These are phyloP conservation scores for Globisporangium cylindrosporum DNA, from an alignment of 352 stramenopile genomes.

Conservation along the genomic window DNA sequence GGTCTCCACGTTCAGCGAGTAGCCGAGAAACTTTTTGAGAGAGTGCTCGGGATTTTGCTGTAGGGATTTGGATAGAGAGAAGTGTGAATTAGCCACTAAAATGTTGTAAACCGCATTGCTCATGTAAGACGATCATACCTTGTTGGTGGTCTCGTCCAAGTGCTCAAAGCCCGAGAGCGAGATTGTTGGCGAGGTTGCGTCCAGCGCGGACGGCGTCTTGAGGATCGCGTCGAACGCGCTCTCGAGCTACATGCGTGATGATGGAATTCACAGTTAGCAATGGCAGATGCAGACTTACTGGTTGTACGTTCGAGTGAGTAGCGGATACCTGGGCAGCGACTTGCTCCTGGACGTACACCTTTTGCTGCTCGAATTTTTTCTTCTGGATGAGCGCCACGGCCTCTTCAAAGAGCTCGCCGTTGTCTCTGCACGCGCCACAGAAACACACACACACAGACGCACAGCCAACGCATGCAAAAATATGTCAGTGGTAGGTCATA, in stretches of 20 bases:
- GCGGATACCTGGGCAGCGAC: conserved; percentile 48
- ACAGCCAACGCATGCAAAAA: background rate
- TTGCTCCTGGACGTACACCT: conserved; percentile 64
- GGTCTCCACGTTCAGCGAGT: conserved; percentile 61
- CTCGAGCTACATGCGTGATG: conserved; percentile 29
- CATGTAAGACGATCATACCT: background rate
- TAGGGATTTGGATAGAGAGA: conserved; percentile 1
- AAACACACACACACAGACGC: background rate
- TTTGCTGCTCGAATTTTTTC: conserved; percentile 83
- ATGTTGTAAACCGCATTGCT: background rate
- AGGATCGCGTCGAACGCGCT: conserved; percentile 60
- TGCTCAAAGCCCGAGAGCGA: conserved; percentile 68
- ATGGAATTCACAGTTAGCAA: background rate
- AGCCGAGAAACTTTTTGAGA: conserved; percentile 63
- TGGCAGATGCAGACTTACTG: background rate
- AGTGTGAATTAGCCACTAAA: background rate
- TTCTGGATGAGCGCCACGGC: conserved; percentile 65
- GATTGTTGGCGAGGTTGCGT: conserved; percentile 35
- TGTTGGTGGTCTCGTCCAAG: conserved; percentile 20
- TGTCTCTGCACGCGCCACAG: conserved; percentile 34
- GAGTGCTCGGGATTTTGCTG: conserved; percentile 35
- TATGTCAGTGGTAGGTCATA: background rate
- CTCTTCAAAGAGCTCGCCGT: conserved; percentile 70
- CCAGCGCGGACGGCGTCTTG: conserved; percentile 38
- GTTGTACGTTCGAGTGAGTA: too few relatives aligned